Base-by-base conservation (phyloP, 2,329 filamentous ascomycete species). In the Remersonia thermophila region DNA sequence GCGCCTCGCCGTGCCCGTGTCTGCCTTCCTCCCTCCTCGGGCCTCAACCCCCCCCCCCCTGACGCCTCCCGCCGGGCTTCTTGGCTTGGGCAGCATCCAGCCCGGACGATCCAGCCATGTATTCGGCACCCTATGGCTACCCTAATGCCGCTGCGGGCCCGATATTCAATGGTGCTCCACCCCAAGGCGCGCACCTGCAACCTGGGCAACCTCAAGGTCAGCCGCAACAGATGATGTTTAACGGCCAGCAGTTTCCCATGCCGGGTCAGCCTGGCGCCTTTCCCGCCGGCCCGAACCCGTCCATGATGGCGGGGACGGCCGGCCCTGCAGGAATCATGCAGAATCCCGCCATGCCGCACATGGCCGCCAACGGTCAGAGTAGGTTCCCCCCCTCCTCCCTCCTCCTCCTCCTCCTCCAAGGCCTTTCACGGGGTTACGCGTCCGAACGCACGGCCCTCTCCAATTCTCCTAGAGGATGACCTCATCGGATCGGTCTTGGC, bases 251-350 rank as follows among this genome's bases (percentile, higher is more conserved):
- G 57, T 74, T 68, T 48, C 59, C 65, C 49, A 72, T 75, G 67
- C 60, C 58, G 36, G 58, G 62, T 38, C 69, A 72, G 51, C 60
- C 41, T 30, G 45, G 58, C 40, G 58, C 54, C 43, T 74, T 71
- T 47, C 61, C 61, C 33, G 63, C 63, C 32, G 65, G 61, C 45
- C 64, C 65, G 35, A 71, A 68, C 46, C 59, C 63, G 35, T 48
- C 50, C 43, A 53, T 69, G 56, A 71, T 75, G 67, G 72, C 72
- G 63, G 71, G 71, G 63, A 58, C 60, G 45, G 56, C 57, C 44
- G 67, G 65, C 28, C 63, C 66, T 58, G 65, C 62, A 56, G 70
- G 65, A 51, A 76, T 78, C 71, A 77, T 78, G 73, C 73, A 71
- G 58, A 73, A 67, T 53, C 56, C 69, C 48, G 66, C 59, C 52